Evolutionary conservation across 2,329 filamentous ascomycete genomes (phyloP), one percentile per base, ranked within the genome.

Genomic region (Sporothrix mexicana): DNA sequence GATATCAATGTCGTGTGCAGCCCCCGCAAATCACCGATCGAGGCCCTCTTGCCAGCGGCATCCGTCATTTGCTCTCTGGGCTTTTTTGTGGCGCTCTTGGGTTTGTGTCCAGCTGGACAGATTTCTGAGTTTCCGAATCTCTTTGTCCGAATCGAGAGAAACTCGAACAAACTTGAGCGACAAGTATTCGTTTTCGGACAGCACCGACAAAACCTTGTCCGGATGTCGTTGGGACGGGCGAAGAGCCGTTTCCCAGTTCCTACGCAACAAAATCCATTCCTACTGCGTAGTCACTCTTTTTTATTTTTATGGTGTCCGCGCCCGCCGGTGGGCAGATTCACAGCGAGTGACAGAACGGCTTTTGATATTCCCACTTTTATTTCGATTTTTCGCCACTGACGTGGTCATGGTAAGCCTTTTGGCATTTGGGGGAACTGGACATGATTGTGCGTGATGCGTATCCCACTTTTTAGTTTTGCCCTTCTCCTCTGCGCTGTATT

Each of bases 361-460:
- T 59, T 69, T 69, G 64, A 68, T 55, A 55, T 55, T 36, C 30
- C 66, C 66, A 68, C 66, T 55, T 68, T 68, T 53, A 12, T 43
- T 61, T 15, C 10, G 25, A n/a, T 23, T 71, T 71, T 71, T 71
- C 47, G 69, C 69, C 69, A 71, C 69, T 47, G 69, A 71, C 45
- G 57, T 64, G 57, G 69, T 71, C 55, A 20, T 49, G 55, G 67
- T 69, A 69, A 57, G 67, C 67, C 67, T 57, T 69, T 57, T 55
- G 20, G 45, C 20, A 1, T 12, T 8, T 67, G 51, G 43, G 36
- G n/a, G 7, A 17, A n/a, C 41, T 43, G 36, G 36, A 20, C 3
- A 2, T 17, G 17, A 15, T n/a, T 25, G 61, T 43, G 61, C 7
- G 3, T 25, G 41, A 36, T 66, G 36, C 59, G 59, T 20, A 43